Conservation (phyloP, 2,329 filamentous ascomycete genomes). For the Pestalotiopsis sp. region DNA sequence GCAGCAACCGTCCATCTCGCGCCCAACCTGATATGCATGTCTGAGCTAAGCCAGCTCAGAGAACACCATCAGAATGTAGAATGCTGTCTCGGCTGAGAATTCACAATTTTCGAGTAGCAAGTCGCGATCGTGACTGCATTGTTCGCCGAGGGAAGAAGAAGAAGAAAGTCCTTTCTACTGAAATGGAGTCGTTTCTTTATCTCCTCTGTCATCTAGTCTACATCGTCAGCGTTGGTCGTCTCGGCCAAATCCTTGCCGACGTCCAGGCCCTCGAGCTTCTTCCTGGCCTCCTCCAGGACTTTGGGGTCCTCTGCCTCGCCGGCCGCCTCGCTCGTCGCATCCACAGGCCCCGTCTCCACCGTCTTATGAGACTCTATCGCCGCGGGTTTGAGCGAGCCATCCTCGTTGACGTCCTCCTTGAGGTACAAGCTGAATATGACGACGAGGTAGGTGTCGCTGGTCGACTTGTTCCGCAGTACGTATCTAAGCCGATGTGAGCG, state of each 20-base stretch:
- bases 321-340: slow-evolving; percentile 19
- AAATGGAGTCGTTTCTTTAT: background rate
- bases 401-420: slow-evolving; percentile 64
- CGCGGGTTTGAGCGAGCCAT: slow-evolving; percentile 52
- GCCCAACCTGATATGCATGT: background rate
- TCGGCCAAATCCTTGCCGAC: slow-evolving; percentile 17
- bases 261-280: slow-evolving; percentile 32
- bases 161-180: background rate
- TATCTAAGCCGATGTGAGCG: slow-evolving; percentile 89
- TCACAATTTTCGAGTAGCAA: no score
- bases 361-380: slow-evolving; percentile 33
- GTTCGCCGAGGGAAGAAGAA: background rate
- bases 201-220: slow-evolving; percentile 35
- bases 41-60: background rate
- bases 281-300: slow-evolving; percentile 38
- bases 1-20: background rate
- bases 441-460: slow-evolving; percentile 76
- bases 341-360: slow-evolving; percentile 25
- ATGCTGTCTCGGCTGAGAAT: background rate
- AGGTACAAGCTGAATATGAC: slow-evolving; percentile 78
- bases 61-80: background rate
- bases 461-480: slow-evolving; percentile 79
- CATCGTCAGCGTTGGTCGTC: slow-evolving; percentile 41
- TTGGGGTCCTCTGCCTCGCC: slow-evolving; percentile 24
- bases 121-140: no score